These are phyloP conservation scores for Claviceps pusilla DNA, from an alignment of 2,329 filamentous ascomycete genomes.

Conservation along the genomic window DNA sequence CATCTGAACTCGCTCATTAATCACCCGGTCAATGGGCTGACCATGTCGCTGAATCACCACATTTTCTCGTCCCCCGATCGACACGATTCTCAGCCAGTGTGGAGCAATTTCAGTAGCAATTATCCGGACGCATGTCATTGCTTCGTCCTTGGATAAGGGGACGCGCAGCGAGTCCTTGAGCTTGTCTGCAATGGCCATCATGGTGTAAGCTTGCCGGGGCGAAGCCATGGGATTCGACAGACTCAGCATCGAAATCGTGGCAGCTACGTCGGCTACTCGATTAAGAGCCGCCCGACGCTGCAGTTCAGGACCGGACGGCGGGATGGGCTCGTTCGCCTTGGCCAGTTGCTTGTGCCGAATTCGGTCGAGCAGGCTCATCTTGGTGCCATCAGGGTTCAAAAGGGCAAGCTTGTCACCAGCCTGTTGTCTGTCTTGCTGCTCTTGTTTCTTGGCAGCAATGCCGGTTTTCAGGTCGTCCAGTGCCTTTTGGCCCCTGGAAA, in stretches of 20 bases:
- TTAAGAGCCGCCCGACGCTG: constrained; percentile 50
- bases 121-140: constrained; percentile 32
- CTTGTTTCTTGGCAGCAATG: constrained; percentile 37
- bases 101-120: constrained; percentile 41
- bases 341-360: constrained; percentile 55
- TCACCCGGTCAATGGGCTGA: constrained; percentile 24
- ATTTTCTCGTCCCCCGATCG: constrained; percentile 38
- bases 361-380: constrained; percentile 60
- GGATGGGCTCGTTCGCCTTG: constrained; percentile 38
- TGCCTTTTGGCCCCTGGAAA: constrained; percentile 52
- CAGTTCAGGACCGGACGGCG: constrained; percentile 41
- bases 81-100: constrained; percentile 39
- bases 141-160: constrained; percentile 39
- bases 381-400: constrained; percentile 28
- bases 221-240: constrained; percentile 33
- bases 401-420: constrained; percentile 12
- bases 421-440: constrained; percentile 24
- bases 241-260: constrained; percentile 52
- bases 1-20: constrained; percentile 23
- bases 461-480: constrained; percentile 54
- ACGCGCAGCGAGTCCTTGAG: constrained; percentile 51
- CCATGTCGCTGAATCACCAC: constrained; percentile 36
- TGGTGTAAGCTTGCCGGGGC: constrained; percentile 48
- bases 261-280: constrained; percentile 51
- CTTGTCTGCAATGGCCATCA: constrained; percentile 47